Evolutionary conservation across 2,329 filamentous ascomycete species (phyloP), one percentile per base, ranked within the genome.

Genomic region (Dactylellina drechsleri): DNA sequence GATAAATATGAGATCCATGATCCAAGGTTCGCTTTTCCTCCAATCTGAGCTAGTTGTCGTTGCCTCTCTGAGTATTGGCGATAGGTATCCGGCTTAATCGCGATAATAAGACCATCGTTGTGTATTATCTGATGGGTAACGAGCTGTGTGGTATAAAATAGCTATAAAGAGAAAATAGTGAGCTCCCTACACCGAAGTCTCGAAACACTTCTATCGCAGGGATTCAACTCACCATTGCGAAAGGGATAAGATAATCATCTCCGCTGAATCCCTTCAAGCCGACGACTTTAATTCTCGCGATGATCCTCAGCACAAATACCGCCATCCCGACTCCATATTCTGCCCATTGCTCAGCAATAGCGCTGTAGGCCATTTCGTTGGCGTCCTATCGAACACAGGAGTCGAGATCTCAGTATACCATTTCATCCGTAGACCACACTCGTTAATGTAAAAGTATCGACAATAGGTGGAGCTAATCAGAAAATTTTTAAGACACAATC

Each of bases 1-100:
- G 72, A 76, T 12, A 47, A 31, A 31, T 76, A 76, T n/a, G 72
- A 70, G 13, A 76, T 62, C 72, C 72, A 76, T 2, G 72, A 76
- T 50, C 60, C 41, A 52, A 76, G 58, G 43, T 76, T 76, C 6
- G 66, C 66, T 13, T 76, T 76, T 16, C 66, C 65, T 2, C 72
- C 72, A 43, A 71, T 50, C 41, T 70, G 72, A 6, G 71, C 64
- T 15, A 18, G 28, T 15, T 53, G 20, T 40, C 58, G 50, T 28
- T 75, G 52, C 1, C n/a, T 16, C 8, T 67, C 64, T 1, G 50
- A 65, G 47, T 68, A 75, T 12, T 75, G 58, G 20, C 64, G 65
- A 43, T 68, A 75, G 1, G 52, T 75, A 36, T 75, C 71, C 1
- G 71, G 71, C 10, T 75, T 75, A 23, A 75, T 47, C 12, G 47